Evolutionary conservation across 495 filamentous ascomycete species (phyloP).

Genomic region (Xylaria nigripes): DNA sequence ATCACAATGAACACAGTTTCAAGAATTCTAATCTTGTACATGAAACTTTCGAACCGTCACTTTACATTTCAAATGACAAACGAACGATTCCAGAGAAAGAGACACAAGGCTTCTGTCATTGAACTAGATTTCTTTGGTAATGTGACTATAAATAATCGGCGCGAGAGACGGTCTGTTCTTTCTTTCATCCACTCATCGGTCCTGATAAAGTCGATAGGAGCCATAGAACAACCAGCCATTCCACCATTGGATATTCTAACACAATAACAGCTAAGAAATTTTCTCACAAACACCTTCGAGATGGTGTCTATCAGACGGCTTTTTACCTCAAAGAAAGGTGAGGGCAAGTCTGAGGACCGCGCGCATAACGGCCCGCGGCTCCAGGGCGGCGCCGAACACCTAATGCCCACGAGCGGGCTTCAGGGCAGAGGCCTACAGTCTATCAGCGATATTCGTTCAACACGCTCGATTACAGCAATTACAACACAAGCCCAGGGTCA

Average conservation of each 20-base stretch:
- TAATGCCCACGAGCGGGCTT: background rate
- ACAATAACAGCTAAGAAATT: background rate
- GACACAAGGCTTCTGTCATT: background rate
- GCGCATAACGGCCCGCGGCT: background rate
- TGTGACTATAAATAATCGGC: background rate
- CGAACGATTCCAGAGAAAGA: background rate
- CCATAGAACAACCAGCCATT: background rate
- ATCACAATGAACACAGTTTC: too few species aligned
- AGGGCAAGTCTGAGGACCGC: background rate
- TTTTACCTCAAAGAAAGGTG: background rate
- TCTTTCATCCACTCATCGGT: background rate
- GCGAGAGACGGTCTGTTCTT: background rate
- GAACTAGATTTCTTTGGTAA: background rate
- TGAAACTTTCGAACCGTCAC: too few species aligned
- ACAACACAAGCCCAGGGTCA: constrained; percentile 7
- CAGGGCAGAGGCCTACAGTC: background rate
- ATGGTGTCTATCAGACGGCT: background rate
- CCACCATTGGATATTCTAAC: background rate
- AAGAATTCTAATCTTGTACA: too few species aligned
- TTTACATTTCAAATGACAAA: too few species aligned
- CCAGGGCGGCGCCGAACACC: background rate
- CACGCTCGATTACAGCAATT: background rate
- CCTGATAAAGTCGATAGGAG: background rate
- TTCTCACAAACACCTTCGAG: background rate
- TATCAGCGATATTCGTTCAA: background rate